Conservation (phyloP, 495 filamentous ascomycete genomes). For the Halenospora varia region DNA sequence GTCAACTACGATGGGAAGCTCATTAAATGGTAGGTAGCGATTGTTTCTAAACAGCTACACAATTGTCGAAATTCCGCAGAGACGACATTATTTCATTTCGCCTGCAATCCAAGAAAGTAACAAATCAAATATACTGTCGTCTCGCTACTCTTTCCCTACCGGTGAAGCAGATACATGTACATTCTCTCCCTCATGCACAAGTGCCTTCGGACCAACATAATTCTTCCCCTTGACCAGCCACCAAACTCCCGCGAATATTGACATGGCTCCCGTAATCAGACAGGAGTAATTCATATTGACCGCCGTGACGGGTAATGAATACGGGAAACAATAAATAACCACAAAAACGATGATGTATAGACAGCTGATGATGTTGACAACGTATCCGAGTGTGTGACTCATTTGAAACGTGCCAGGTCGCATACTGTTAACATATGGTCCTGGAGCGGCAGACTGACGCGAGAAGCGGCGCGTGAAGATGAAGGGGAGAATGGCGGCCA, state of each 20-base stretch:
- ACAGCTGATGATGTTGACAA: constrained; percentile 50
- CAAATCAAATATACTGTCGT: not conserved
- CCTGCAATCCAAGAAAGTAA: not conserved
- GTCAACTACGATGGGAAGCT: not conserved
- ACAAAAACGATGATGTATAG: constrained; percentile 59
- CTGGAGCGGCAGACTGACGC: not conserved
- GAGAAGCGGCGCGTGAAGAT: constrained; percentile 48
- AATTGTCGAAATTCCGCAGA: not conserved
- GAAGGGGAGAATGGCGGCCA: constrained; percentile 63
- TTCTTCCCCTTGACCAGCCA: constrained; percentile 14
- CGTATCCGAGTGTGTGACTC: constrained; percentile 43
- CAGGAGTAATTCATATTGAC: constrained; percentile 51
- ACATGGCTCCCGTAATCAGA: constrained; percentile 14
- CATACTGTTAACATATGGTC: constrained; percentile 13
- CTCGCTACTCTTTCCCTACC: not conserved
- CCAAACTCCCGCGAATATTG: constrained; percentile 11
- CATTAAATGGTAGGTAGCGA: not conserved
- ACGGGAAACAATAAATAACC: constrained; percentile 65
- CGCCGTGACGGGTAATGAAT: constrained; percentile 41
- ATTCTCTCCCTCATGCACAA: not conserved
- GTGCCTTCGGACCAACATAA: constrained; percentile 18
- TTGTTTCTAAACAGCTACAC: not conserved
- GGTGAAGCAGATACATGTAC: not conserved
- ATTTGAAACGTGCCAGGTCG: constrained; percentile 59
- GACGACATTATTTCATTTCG: not conserved